Conservation (phyloP, 768 basidiomycete genomes). For the Lactarius trivialis region DNA sequence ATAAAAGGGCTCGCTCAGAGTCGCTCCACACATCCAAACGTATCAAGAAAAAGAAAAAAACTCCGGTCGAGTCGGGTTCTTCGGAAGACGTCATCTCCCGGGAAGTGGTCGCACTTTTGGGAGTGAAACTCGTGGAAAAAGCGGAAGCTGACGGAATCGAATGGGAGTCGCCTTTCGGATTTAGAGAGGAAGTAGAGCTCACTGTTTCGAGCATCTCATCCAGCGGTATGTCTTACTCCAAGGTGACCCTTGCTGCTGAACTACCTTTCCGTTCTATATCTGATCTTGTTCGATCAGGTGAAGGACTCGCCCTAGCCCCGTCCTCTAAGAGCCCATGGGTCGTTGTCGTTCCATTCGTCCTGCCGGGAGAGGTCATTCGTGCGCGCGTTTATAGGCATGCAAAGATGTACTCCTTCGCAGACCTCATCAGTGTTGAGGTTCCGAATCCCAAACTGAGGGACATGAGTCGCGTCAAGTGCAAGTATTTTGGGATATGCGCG, state of each 20-base stretch:
- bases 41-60: conserved; percentile 34
- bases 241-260: not conserved
- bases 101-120: conserved; percentile 65
- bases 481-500: conserved; percentile 83
- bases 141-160: conserved; percentile 44
- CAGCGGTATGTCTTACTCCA: conserved; percentile 38
- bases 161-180: conserved; percentile 52
- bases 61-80: conserved; percentile 56
- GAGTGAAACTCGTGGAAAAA: conserved; percentile 46
- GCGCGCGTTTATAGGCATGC: conserved; percentile 66
- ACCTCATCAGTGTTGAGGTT: conserved; percentile 56
- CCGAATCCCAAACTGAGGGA: conserved; percentile 66
- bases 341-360: conserved; percentile 72
- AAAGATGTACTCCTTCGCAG: conserved; percentile 68
- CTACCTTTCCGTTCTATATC: not conserved
- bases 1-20: conserved; percentile 31
- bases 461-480: conserved; percentile 58
- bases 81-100: conserved; percentile 67
- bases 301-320: conserved; percentile 54
- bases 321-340: conserved; percentile 60
- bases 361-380: conserved; percentile 77
- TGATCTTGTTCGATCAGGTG: conserved; percentile 39
- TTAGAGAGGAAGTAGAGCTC: conserved; percentile 59
- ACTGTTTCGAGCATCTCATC: conserved; percentile 56
- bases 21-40: not conserved